These are phyloP conservation scores for Lactuca saligna DNA, from an alignment of 129 eudicot species.

Conservation along the genomic window DNA sequence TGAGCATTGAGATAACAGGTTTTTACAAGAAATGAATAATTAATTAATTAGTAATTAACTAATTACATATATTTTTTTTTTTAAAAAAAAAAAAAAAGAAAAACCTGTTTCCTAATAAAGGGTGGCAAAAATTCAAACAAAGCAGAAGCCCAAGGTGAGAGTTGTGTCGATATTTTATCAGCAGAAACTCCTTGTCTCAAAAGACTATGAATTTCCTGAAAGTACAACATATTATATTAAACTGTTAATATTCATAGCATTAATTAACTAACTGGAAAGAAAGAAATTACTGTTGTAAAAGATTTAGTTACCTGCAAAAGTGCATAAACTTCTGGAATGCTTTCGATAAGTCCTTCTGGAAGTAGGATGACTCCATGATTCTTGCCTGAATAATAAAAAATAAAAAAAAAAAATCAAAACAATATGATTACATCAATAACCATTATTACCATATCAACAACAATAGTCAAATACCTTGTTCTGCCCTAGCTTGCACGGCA, in stretches of 20 bases:
- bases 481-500: slow-evolving; percentile 97
- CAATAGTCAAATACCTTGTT: slow-evolving; percentile 53
- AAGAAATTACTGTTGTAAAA: slow-evolving; percentile 1
- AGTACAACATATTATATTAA: neutral
- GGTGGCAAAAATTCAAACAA: slow-evolving; percentile 91
- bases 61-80: no score
- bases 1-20: slow-evolving; percentile 11
- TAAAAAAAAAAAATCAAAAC: neutral
- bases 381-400: slow-evolving; percentile 53
- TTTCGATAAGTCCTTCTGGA: slow-evolving; percentile 98
- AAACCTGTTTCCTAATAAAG: slow-evolving; percentile 88
- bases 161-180: slow-evolving; percentile 77
- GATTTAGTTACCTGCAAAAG: slow-evolving; percentile 65
- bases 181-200: slow-evolving; percentile 72
- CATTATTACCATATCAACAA: neutral
- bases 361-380: slow-evolving; percentile 92
- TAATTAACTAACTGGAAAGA: neutral
- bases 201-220: slow-evolving; percentile 91
- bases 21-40: neutral
- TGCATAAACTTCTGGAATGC: slow-evolving; percentile 98
- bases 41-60: no score
- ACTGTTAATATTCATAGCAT: slow-evolving; percentile 5
- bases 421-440: slow-evolving; percentile 1
- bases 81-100: no score
- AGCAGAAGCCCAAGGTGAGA: slow-evolving; percentile 99